phyloP scores from a whole-genome alignment of 73 alveolate species.

The Blepharisma japonicum region DNA sequence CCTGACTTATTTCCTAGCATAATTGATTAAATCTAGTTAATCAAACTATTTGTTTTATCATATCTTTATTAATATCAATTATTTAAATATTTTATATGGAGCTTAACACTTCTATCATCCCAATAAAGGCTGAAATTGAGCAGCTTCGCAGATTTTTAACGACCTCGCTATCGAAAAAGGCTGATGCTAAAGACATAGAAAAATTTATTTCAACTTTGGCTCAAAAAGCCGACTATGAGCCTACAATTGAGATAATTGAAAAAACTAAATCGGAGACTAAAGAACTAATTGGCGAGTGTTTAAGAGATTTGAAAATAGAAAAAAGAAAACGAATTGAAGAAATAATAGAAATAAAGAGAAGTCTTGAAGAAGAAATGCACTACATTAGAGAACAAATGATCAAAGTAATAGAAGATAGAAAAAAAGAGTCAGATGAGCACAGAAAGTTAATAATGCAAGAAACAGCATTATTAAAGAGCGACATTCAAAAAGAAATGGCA shows the following conservation, averaged over 20 bases:
- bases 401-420: background rate
- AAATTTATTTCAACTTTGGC: background rate
- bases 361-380: background rate
- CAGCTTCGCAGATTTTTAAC: slow-evolving; percentile 2
- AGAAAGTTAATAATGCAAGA: slow-evolving; percentile 14
- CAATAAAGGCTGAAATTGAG: slow-evolving; percentile 17
- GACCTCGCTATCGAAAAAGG: background rate
- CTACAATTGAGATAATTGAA: background rate
- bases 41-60: too few relatives aligned
- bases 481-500: too few relatives aligned
- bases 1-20: too few relatives aligned
- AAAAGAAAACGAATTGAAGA: background rate
- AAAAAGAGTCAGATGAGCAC: slow-evolving; percentile 15
- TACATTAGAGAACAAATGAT: background rate
- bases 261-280: background rate
- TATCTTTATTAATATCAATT: too few relatives aligned
- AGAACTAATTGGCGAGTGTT: background rate
- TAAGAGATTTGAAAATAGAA: background rate
- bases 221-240: slow-evolving; percentile 5
- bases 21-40: too few relatives aligned
- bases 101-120: background rate
- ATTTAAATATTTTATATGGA: too few relatives aligned
- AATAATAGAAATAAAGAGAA: background rate
- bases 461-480: too few relatives aligned
- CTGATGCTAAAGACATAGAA: slow-evolving; percentile 9